Percentiles rank a stretch among this genome's conserved stretches.
phyloP scores from a whole-genome alignment of 2,329 filamentous ascomycete species.

The Gnomoniopsis smithogilvyi region DNA sequence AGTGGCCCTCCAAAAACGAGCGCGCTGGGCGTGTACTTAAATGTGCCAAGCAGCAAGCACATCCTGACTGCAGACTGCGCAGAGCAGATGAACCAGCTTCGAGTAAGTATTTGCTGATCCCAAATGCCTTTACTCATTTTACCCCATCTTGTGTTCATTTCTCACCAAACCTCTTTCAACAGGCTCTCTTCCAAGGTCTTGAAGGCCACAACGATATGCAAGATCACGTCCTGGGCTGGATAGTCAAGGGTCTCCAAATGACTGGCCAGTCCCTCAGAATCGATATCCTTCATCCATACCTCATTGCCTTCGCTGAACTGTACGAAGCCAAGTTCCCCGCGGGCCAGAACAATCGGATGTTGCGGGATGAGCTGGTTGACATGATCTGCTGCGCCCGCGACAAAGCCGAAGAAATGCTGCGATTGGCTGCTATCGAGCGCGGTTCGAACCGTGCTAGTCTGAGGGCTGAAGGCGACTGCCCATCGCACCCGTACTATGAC shows the following conservation, averaged over 20 bases:
- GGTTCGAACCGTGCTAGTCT: background rate
- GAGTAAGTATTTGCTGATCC: background rate
- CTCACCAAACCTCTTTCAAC: background rate
- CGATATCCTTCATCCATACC: background rate
- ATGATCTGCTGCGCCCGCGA: slow-evolving; percentile 11
- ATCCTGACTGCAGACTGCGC: background rate
- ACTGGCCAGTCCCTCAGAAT: slow-evolving; percentile 10
- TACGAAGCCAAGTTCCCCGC: background rate
- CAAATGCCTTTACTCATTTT: background rate
- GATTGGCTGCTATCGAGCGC: background rate
- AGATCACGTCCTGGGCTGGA: background rate
- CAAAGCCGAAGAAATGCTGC: slow-evolving; percentile 4
- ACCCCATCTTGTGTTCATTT: background rate
- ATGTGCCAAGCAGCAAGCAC: background rate
- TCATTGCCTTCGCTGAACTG: background rate
- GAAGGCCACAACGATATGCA: background rate
- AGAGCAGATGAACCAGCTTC: background rate
- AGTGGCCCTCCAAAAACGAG: background rate
- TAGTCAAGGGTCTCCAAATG: background rate
- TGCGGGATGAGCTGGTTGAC: background rate
- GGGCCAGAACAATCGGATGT: background rate
- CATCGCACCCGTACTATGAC: background rate
- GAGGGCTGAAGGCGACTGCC: background rate
- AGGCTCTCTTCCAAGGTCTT: slow-evolving; percentile 4
- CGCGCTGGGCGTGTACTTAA: slow-evolving; percentile 3